These are phyloP conservation scores for Botryobasidium botryosum DNA, from an alignment of 768 basidiomycete genomes.

Conservation along the genomic window DNA sequence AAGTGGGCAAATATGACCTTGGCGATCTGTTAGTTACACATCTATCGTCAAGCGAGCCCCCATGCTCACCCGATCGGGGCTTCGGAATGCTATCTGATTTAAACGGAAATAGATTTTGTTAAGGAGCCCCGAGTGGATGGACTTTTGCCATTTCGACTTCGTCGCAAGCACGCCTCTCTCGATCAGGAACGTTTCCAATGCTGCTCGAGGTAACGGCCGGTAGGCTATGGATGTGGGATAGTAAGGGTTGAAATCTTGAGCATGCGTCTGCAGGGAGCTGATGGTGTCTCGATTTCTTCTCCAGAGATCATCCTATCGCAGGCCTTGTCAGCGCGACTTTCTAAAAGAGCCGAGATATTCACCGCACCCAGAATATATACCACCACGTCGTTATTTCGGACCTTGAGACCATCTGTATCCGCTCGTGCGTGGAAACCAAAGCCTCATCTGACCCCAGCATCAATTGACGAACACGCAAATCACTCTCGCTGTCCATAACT, in stretches of 20 bases:
- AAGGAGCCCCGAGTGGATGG: conserved; percentile 46
- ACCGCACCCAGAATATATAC: conserved; percentile 60
- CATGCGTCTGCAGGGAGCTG: conserved; percentile 29
- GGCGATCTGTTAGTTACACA: not conserved
- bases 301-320: conserved; percentile 53
- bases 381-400: conserved; percentile 48
- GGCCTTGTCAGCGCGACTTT: not conserved
- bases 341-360: not conserved
- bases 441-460: conserved; percentile 29
- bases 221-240: conserved; percentile 60
- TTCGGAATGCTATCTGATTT: conserved; percentile 49
- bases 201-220: conserved; percentile 44
- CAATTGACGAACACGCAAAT: conserved; percentile 37
- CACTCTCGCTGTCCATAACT: conserved; percentile 36
- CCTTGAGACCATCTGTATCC: conserved; percentile 32
- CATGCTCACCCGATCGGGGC: conserved; percentile 29
- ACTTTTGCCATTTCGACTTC: conserved; percentile 27
- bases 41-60: too few relatives aligned
- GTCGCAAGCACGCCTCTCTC: conserved; percentile 42
- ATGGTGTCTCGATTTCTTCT: conserved; percentile 48
- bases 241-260: conserved; percentile 50
- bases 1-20: conserved; percentile 50
- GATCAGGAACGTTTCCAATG: conserved; percentile 43
- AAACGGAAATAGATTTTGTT: conserved; percentile 58
- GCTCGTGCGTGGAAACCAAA: conserved; percentile 34